Conservation (phyloP, 2,329 filamentous ascomycete genomes). For the Aspergillus carbonarius region DNA sequence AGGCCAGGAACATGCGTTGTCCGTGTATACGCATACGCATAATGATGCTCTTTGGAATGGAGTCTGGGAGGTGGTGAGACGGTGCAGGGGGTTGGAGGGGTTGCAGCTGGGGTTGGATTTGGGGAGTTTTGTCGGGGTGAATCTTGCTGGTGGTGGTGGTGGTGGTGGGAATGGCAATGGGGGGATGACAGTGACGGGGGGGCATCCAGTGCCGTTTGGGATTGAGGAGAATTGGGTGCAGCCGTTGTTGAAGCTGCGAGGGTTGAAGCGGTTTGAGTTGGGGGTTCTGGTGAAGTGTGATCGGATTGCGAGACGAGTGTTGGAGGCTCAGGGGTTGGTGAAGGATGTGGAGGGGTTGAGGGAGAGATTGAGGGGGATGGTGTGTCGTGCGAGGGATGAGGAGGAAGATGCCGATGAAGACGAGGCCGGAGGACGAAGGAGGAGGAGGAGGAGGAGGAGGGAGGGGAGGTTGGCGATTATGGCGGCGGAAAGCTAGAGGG, state of each 20-base stretch:
- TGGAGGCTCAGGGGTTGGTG: conserved; percentile 29
- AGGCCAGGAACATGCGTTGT: conserved; percentile 28
- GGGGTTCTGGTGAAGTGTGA: conserved; percentile 37
- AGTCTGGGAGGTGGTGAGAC: not conserved
- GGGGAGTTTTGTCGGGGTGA: not conserved
- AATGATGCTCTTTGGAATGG: conserved; percentile 22
- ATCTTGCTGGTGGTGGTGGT: not conserved
- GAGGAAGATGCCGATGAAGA: conserved; percentile 4
- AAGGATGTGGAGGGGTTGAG: conserved; percentile 28
- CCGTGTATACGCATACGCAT: conserved; percentile 38
- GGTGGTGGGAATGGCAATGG: not conserved
- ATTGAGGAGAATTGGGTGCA: conserved; percentile 30
- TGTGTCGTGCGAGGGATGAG: conserved; percentile 20
- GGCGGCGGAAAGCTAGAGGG: conserved; percentile 19
- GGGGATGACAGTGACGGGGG: conserved; percentile 18
- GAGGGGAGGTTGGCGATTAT: conserved; percentile 30
- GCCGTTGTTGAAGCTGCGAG: conserved; percentile 30
- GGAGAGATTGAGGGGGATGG: conserved; percentile 24
- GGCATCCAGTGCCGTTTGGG: conserved; percentile 26
- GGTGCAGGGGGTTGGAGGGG: not conserved
- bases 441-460: not conserved
- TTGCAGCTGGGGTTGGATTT: not conserved
- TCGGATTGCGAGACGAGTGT: conserved; percentile 23
- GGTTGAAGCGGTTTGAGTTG: conserved; percentile 32
- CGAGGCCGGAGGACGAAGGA: too few species aligned